phyloP scores from a whole-genome alignment of 2,329 filamentous ascomycete genomes.

The Phyllosticta citrichinensis region DNA sequence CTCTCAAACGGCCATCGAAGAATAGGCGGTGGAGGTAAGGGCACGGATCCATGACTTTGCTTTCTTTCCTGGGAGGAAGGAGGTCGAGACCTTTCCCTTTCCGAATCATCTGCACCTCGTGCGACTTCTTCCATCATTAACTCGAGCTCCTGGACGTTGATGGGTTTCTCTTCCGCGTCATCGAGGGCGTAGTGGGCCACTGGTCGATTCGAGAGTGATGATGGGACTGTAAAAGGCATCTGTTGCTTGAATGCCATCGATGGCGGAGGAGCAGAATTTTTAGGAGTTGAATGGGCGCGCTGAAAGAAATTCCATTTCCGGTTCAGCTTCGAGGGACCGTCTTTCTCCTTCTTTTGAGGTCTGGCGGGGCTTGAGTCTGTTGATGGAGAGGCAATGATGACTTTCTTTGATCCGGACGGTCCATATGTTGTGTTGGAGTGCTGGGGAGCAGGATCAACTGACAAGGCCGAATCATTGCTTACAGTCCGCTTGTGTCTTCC shows the following conservation, averaged over 20 bases:
- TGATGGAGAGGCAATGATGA: neutral
- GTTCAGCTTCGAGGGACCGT: conserved; percentile 25
- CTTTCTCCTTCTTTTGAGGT: conserved; percentile 15
- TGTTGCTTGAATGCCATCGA: neutral
- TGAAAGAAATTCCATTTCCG: conserved; percentile 53
- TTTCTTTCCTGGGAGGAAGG: neutral
- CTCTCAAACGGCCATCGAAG: conserved; percentile 22
- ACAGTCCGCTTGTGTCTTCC: conserved; percentile 21
- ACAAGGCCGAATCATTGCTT: conserved; percentile 2
- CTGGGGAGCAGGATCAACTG: neutral
- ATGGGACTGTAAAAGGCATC: conserved; percentile 21
- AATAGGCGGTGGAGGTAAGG: conserved; percentile 20
- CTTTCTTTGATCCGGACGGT: neutral
- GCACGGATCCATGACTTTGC: conserved; percentile 25
- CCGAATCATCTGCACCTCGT: conserved; percentile 12
- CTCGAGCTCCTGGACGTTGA: conserved; percentile 37
- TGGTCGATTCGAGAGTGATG: conserved; percentile 26
- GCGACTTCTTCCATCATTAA: conserved; percentile 36
- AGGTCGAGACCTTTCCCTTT: conserved; percentile 1
- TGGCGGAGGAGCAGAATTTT: conserved; percentile 26
- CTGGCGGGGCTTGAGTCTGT: neutral
- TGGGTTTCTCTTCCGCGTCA: conserved; percentile 34
- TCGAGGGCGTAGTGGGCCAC: conserved; percentile 51
- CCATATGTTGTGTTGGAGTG: neutral
- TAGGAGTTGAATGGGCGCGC: conserved; percentile 32